phyloP scores from a whole-genome alignment of 352 stramenopile genomes.

The Elongisporangium senticosum region DNA sequence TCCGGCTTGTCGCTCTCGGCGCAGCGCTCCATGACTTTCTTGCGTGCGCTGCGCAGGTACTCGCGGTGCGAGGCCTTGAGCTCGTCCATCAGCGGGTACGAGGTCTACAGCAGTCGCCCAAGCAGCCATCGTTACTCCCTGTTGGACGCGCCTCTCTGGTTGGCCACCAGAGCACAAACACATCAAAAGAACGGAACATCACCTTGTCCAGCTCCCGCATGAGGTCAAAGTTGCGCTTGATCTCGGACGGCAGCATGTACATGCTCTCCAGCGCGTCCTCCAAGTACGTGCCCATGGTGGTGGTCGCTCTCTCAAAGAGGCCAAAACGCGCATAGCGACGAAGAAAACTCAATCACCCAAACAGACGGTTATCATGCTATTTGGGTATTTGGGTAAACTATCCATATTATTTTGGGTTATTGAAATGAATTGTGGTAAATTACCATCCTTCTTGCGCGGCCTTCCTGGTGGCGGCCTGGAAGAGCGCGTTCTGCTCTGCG shows the following conservation, averaged over 20 bases:
- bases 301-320: not conserved
- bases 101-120: slow-evolving; percentile 27
- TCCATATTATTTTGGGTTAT: slow-evolving; percentile 2
- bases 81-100: slow-evolving; percentile 72
- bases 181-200: too few relatives aligned
- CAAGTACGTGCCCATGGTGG: slow-evolving; percentile 83
- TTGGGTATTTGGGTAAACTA: slow-evolving; percentile 2
- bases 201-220: slow-evolving; percentile 88
- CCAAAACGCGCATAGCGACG: not conserved
- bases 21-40: slow-evolving; percentile 62
- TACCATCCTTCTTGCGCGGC: slow-evolving; percentile 64
- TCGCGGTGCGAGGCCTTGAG: slow-evolving; percentile 56
- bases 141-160: too few relatives aligned
- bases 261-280: slow-evolving; percentile 87
- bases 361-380: slow-evolving; percentile 8
- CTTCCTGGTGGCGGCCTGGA: slow-evolving; percentile 55
- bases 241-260: slow-evolving; percentile 86
- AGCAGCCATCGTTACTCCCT: too few relatives aligned
- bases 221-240: slow-evolving; percentile 88
- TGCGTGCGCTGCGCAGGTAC: slow-evolving; percentile 52
- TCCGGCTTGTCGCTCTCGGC: slow-evolving; percentile 37
- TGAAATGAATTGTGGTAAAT: slow-evolving; percentile 2
- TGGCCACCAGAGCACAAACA: too few relatives aligned
- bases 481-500: slow-evolving; percentile 69
- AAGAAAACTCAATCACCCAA: slow-evolving; percentile 10